Base-by-base conservation (phyloP, 1,284 basidiomycete species). In the Cutaneotrichosporon sp. region DNA sequence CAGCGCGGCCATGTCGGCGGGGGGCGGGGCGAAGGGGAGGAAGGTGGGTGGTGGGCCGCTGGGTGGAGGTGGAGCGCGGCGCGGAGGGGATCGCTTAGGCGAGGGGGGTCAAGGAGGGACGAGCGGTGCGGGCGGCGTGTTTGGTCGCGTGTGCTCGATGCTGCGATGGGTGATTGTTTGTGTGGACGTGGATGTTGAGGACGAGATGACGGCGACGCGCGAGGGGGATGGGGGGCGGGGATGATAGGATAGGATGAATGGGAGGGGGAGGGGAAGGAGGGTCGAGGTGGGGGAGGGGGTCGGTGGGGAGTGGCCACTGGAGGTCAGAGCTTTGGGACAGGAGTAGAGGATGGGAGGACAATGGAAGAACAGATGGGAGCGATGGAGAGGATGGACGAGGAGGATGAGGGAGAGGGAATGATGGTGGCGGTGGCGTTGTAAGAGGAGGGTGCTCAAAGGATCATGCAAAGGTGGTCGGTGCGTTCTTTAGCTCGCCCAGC, bases 1-100 rank as follows among this genome's bases (percentile, higher is more conserved):
- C 50, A 65, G 57, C 9, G 64, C 53, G 5, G 64, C 60, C 64
- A 65, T 65, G 31, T 43, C 29, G 24, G 22, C 4, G 49, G 33
- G 27, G n/a, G 11, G 13, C n/a, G 51, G 7, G 18, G 38, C 18
- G 38, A 42, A n/a, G 38, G 18, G 18, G 45, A 25, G 45, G 45
- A 46, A 25, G 45, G 24, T 13, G 18, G 38, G 7, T 18, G 38
- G 38, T 42, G 38, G 16, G 38, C 38, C 16, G 38, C 38, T 42
- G 38, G 38, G 38, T 42, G 38, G 38, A n/a, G 18, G 16, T 42
- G 14, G 38, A n/a, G 18, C 2, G 38, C 1, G 38, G 18, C 2
- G 38, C 1, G 38, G 18, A 18, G 18, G 8, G 18, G 38, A 18
- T n/a, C 38, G 38, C 38, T 42, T 42, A n/a, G 38, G 38, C 38